Evolutionary conservation across 1,284 basidiomycete species (phyloP).

Genomic region (Moniliophthora roreri): DNA sequence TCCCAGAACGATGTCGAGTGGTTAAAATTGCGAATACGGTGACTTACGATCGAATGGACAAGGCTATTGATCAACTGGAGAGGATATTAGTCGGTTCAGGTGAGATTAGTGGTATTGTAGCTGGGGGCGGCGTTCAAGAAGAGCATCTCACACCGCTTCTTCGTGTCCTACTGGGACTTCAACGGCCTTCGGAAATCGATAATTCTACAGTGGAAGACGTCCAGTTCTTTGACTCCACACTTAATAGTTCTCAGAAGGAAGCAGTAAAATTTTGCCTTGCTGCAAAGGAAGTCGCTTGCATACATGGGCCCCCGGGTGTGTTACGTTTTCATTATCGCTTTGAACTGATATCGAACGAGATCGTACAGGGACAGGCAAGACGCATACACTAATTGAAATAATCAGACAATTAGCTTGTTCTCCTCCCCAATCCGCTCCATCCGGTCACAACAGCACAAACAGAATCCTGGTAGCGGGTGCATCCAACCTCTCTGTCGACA

Average conservation of each 20-base stretch:
- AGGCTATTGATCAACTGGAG: constrained; percentile 68
- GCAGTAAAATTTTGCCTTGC: constrained; percentile 78
- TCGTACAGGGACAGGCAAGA: constrained; percentile 83
- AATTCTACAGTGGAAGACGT: constrained; percentile 34
- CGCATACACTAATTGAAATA: constrained; percentile 88
- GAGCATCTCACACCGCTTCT: constrained; percentile 52
- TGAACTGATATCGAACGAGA: neutral
- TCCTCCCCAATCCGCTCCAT: constrained; percentile 39
- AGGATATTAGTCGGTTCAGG: constrained; percentile 31
- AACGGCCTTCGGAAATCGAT: constrained; percentile 38
- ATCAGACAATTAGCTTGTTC: constrained; percentile 77
- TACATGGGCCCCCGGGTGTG: constrained; percentile 94
- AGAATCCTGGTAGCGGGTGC: constrained; percentile 86
- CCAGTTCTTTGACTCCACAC: constrained; percentile 71
- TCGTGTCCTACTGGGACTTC: constrained; percentile 68
- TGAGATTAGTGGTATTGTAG: constrained; percentile 12
- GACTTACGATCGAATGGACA: constrained; percentile 93
- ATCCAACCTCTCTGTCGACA: constrained; percentile 90
- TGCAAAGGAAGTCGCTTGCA: constrained; percentile 81
- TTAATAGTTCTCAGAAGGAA: constrained; percentile 85
- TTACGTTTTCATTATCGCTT: neutral
- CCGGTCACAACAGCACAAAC: constrained; percentile 21
- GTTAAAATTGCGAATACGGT: constrained; percentile 90
- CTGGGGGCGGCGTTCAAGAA: constrained; percentile 17
- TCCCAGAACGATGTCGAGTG: constrained; percentile 82